Base-by-base conservation (phyloP, 371 early-diverging fungal species). In the Rhizopus stolonifer region DNA sequence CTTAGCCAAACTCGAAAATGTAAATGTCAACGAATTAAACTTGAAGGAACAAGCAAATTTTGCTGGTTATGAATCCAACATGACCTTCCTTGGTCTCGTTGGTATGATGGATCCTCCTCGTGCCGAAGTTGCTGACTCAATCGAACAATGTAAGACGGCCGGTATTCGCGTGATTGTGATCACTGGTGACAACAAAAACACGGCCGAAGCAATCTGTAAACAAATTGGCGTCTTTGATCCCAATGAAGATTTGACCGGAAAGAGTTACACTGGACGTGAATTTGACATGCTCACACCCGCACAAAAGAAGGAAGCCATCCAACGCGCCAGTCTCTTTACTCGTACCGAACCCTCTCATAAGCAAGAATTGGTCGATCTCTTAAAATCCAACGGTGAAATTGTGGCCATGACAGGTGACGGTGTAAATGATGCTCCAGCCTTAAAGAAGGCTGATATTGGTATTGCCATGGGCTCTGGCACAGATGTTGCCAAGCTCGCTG, bases 321-420 rank as follows among this genome's bases (percentile, higher is more conserved):
- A 70, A 45, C 70, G 79, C 10, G 95, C 96, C 42, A 82, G 78
- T 46, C 70, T 99, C 51, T 97, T 99, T 68, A 91, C 94, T 17
- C 84, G 99, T 54, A 91, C 94, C 0, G 95, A 95, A 71, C 99
- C 98, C 38, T 72, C 88, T 29, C 96, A 98, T 80, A 99, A 99
- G 78, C 82, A 86, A 65, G 80, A 92, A 65, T 77, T 99, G 59
- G 96, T 99, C 3, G 87, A 93, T 67, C 65, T 94, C 29, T 78
- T 99, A 57, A 89, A 96, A 70, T 77, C 72, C 19, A 65, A 80
- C 22, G 98, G 98, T 7, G 89, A 90, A 90, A 85, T 98, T 32
- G 97, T 96, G 18, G 99, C 96, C 29, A 96, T 99, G 96, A 97
- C 97, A 10, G 99, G 99, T 52, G 99, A 99, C 68, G 99, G 99